phyloP scores from a whole-genome alignment of 331 rosid genomes.

The Dryas integrifolia region DNA sequence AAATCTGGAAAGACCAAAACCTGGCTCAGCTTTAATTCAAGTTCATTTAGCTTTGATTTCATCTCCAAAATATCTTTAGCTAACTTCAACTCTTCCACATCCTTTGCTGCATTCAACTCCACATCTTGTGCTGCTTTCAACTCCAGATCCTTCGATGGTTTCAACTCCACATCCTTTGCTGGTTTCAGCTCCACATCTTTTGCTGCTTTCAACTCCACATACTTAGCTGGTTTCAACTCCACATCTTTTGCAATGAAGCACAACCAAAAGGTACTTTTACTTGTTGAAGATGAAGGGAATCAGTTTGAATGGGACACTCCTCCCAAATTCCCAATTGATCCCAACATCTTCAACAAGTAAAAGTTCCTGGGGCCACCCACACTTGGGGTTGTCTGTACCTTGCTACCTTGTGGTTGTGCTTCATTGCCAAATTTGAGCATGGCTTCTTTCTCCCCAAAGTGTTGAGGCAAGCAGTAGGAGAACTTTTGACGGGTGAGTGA shows the following conservation, averaged over 20 bases:
- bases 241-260: background rate
- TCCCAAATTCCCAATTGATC: too few relatives aligned
- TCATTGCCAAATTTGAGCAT: too few relatives aligned
- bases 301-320: too few relatives aligned
- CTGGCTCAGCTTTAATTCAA: constrained; percentile 79
- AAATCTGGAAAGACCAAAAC: constrained; percentile 41
- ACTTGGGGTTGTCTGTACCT: too few relatives aligned
- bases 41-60: constrained; percentile 60
- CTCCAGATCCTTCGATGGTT: background rate
- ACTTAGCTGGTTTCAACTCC: constrained; percentile 24
- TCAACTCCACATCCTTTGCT: constrained; percentile 22
- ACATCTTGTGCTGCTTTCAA: constrained; percentile 1
- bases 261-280: too few relatives aligned
- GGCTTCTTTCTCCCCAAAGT: too few relatives aligned
- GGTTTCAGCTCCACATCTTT: constrained; percentile 13
- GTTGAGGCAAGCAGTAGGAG: too few relatives aligned
- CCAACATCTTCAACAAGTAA: too few relatives aligned
- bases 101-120: constrained; percentile 16
- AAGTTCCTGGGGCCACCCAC: too few relatives aligned
- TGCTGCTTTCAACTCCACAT: background rate
- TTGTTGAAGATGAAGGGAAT: too few relatives aligned
- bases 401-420: too few relatives aligned
- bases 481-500: too few relatives aligned
- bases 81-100: constrained; percentile 27
- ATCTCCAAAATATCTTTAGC: constrained; percentile 63